Evolutionary conservation across 495 filamentous ascomycete genomes (phyloP), one percentile per base, ranked within the genome.

Genomic region (Xylaria sp.): DNA sequence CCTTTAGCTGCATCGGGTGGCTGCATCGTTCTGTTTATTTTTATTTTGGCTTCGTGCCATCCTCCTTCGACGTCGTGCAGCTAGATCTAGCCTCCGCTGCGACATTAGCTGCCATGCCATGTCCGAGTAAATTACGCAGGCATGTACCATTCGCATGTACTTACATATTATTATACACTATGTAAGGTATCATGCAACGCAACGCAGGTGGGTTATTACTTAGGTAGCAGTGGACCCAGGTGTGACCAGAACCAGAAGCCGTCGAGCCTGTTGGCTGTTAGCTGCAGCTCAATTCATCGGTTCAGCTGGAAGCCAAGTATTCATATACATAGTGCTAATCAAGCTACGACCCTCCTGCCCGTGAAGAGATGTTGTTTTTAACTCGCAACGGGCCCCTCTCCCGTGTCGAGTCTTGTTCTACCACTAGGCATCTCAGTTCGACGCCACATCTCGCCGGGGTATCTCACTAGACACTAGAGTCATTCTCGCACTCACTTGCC

Each of bases 241-340:
- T 33, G 61, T 41, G 24, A 37, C 35, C 35, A 8, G n/a, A n/a
- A 46, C 24, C 61, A 31, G 41, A 48, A 48, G 61, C 40, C 26
- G 12, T 64, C 61, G 41, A 33, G 40, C 62, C n/a, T 43, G 64
- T 67, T 67, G 55, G 64, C 63, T 67, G 63, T 67, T 67, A 67
- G 64, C 63, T 67, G 63, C 55, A 52, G 29, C 7, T 70, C 17
- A 19, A 37, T 67, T 52, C 43, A 31, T 48, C 58, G 68, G 44
- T 44, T 70, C 21, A 46, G 46, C 68, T 70, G 44, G 41, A 55
- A n/a, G 68, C 41, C 43, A 35, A n/a, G n/a, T n/a, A n/a, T n/a
- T n/a, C n/a, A n/a, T n/a, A n/a, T n/a, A n/a, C n/a, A n/a, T n/a
- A n/a, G n/a, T n/a, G n/a, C 15, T 50, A 19, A 61, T 26, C 41